These are phyloP conservation scores for Sambucus nigra DNA, from an alignment of 129 eudicot genomes.

Conservation along the genomic window DNA sequence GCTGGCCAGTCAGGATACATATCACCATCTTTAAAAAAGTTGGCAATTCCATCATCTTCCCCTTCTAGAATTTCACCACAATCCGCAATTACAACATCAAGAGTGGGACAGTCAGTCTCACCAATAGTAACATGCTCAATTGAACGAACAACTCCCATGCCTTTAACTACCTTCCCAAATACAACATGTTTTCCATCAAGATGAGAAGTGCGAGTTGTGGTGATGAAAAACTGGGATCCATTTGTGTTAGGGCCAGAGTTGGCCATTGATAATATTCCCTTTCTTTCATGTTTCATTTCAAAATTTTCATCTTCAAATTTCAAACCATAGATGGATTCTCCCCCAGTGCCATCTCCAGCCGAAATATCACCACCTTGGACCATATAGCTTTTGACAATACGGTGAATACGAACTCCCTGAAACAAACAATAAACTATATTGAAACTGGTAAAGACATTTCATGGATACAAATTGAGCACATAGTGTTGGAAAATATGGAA, in stretches of 20 bases:
- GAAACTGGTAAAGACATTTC: too few species aligned
- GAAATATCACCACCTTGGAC: constrained; percentile 93
- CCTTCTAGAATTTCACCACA: constrained; percentile 91
- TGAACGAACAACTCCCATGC: constrained; percentile 81
- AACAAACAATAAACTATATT: neutral
- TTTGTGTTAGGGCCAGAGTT: constrained; percentile 82
- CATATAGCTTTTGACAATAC: constrained; percentile 62
- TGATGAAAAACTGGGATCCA: constrained; percentile 79
- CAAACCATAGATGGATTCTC: constrained; percentile 85
- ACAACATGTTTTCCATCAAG: constrained; percentile 93
- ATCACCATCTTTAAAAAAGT: constrained; percentile 86
- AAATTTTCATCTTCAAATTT: constrained; percentile 80
- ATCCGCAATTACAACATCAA: constrained; percentile 58
- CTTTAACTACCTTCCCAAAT: constrained; percentile 82
- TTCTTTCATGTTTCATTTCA: constrained; percentile 81
- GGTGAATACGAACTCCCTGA: constrained; percentile 79
- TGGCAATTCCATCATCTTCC: constrained; percentile 68
- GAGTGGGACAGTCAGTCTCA: constrained; percentile 53
- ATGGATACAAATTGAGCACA: too few species aligned
- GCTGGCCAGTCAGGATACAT: constrained; percentile 87
- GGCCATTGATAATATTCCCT: constrained; percentile 93
- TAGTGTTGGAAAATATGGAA: too few species aligned
- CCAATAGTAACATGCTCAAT: constrained; percentile 71
- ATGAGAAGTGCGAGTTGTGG: constrained; percentile 80
- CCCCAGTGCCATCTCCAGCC: constrained; percentile 75